Conservation (phyloP, 495 filamentous ascomycete genomes). For the Friedmanniomyces endolithicus region DNA sequence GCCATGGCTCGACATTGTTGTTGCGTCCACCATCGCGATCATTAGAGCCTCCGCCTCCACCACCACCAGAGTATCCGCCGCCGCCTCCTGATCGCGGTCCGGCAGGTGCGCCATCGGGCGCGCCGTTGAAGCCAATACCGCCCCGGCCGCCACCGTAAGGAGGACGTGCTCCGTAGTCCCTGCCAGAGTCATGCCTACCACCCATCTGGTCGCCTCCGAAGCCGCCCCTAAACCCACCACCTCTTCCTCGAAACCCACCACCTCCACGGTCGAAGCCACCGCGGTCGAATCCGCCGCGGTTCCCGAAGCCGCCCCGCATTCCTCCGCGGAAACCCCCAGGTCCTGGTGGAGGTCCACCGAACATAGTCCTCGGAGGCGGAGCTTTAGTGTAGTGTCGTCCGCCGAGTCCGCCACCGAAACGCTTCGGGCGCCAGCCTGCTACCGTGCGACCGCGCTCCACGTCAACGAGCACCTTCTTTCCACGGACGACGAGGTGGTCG, state of each 20-base stretch:
- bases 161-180: slow-evolving; percentile 44
- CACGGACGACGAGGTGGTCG: slow-evolving; percentile 87
- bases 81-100: slow-evolving; percentile 52
- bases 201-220: slow-evolving; percentile 42
- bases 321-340: slow-evolving; percentile 53
- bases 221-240: slow-evolving; percentile 25
- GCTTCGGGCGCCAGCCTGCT: slow-evolving; percentile 84
- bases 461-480: slow-evolving; percentile 82
- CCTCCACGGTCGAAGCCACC: slow-evolving; percentile 42
- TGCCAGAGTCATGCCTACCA: slow-evolving; percentile 41
- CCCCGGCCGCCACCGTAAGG: slow-evolving; percentile 28
- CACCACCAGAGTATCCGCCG: slow-evolving; percentile 20
- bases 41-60: slow-evolving; percentile 33
- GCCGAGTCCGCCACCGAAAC: slow-evolving; percentile 83
- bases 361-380: slow-evolving; percentile 54
- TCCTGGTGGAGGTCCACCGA: slow-evolving; percentile 47
- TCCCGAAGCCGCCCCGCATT: slow-evolving; percentile 36
- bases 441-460: slow-evolving; percentile 93
- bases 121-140: slow-evolving; percentile 16
- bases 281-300: slow-evolving; percentile 33
- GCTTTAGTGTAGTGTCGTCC: slow-evolving; percentile 88
- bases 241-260: slow-evolving; percentile 30
- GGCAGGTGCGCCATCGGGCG: slow-evolving; percentile 67
- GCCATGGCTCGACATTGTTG: slow-evolving; percentile 58
- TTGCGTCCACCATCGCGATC: slow-evolving; percentile 49